Base-by-base conservation (phyloP, 768 basidiomycete species). In the Guyanaporus albipodus region DNA sequence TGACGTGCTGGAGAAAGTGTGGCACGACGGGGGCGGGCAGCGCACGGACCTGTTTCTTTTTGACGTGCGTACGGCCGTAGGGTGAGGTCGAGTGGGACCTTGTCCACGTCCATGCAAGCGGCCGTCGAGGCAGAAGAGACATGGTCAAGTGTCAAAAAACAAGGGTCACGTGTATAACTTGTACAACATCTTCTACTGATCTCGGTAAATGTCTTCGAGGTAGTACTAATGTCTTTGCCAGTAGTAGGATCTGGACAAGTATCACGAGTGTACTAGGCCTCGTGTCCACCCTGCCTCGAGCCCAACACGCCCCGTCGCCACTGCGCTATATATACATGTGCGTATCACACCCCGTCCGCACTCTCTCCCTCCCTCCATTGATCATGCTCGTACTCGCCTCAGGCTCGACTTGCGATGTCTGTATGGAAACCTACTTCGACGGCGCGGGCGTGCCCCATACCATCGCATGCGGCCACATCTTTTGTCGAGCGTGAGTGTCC, bases 21-120 rank as follows among this genome's bases (percentile, higher is more conserved):
- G 90, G 88, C 2, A 92, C 87, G 56, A 90, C 67, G 4, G 92
- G 92, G 51, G 86, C 83, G 3, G 92, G 92, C 3, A 94, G 76
- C 5, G 74, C 67, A 15, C 81, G 79, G 36, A 75, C 56, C 27
- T 85, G 79, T 44, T 79, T 77, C 68, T 83, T 82, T 81, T 82
- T 82, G 61, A 93, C 77, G 70, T 91, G 91, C 8, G 91, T 79
- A 10, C 87, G 79, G 43, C 89, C 89, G 59, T 92, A 91, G 0
- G 87, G 87, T 0, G 88, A 89, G 34, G 73, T 79, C 2, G 88
- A 90, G 39, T 83, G 71, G 41, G 39, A n/a, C n/a, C n/a, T n/a
- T n/a, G n/a, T n/a, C n/a, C n/a, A n/a, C n/a, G n/a, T n/a, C n/a
- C n/a, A n/a, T n/a, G n/a, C n/a, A n/a, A n/a, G n/a, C n/a, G n/a